These are phyloP conservation scores for Parietichytrium sp. DNA, from an alignment of 108 stramenopile genomes.

Conservation along the genomic window DNA sequence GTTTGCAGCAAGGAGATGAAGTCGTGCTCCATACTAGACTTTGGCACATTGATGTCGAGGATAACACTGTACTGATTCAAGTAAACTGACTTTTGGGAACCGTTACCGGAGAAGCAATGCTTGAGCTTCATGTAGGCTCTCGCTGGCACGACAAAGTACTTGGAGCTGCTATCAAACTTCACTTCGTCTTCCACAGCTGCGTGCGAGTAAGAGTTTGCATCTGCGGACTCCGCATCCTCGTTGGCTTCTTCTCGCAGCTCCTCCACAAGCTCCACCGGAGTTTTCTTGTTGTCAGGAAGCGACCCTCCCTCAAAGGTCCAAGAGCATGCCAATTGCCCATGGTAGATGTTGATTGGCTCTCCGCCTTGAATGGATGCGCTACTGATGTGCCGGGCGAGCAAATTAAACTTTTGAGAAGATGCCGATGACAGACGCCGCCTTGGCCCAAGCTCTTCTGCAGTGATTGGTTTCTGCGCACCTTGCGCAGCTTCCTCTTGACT, in stretches of 20 bases:
- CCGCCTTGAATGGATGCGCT: background rate
- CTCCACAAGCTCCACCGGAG: background rate
- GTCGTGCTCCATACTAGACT: background rate
- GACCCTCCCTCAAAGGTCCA: conserved; percentile 16
- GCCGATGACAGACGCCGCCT: no score
- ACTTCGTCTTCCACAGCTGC: no score
- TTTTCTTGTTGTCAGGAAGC: background rate
- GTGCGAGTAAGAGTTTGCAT: no score
- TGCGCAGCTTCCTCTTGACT: no score
- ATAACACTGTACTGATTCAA: conserved; percentile 18
- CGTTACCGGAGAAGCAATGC: background rate
- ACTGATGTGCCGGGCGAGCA: background rate
- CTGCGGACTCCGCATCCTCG: background rate
- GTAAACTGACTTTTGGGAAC: background rate
- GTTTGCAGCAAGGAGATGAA: background rate
- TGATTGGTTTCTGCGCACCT: no score
- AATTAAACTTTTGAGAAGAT: no score
- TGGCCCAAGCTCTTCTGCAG: no score
- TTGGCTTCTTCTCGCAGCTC: background rate
- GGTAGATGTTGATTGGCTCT: background rate
- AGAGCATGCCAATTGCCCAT: background rate
- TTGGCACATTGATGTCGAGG: background rate
- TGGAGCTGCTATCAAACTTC: no score
- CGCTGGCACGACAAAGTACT: background rate
- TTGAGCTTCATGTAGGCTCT: background rate